Evolutionary conservation across 2,329 filamentous ascomycete genomes (phyloP).

Genomic region (Arthroderma sp.): DNA sequence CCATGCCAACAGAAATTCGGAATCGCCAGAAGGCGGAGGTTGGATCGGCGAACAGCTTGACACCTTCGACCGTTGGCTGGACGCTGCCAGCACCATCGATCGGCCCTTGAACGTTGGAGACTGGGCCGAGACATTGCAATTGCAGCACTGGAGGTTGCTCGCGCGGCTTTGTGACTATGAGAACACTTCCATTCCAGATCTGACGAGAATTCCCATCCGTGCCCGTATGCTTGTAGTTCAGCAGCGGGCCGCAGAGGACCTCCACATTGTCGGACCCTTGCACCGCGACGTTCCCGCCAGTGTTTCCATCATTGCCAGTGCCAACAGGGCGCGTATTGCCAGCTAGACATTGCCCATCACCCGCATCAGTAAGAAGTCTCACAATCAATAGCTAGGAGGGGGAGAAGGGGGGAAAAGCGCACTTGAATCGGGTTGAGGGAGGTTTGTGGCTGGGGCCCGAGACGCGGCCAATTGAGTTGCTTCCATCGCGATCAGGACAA

Average conservation of each 20-base stretch:
- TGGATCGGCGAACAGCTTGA: slow-evolving; percentile 50
- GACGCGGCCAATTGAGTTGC: not conserved
- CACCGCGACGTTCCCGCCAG: not conserved
- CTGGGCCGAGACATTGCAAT: slow-evolving; percentile 27
- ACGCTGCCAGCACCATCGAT: slow-evolving; percentile 12
- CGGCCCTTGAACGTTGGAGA: slow-evolving; percentile 14
- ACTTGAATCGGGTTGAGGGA: not conserved
- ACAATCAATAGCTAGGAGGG: not conserved
- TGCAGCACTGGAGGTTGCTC: slow-evolving; percentile 50
- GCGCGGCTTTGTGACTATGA: slow-evolving; percentile 68
- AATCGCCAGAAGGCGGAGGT: slow-evolving; percentile 50
- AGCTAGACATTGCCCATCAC: not conserved
- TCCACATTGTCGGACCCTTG: slow-evolving; percentile 14
- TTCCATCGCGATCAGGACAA: not conserved
- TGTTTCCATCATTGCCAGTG: not conserved
- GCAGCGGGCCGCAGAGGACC: slow-evolving; percentile 37
- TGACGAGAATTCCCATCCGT: slow-evolving; percentile 22
- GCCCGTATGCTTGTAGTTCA: slow-evolving; percentile 39
- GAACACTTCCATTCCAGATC: slow-evolving; percentile 70
- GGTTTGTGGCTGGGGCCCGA: not conserved
- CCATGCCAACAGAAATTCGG: slow-evolving; percentile 51
- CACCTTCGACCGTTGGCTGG: slow-evolving; percentile 30
- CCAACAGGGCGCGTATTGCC: not conserved
- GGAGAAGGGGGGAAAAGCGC: not conserved
- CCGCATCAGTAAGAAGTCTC: not conserved